These are phyloP conservation scores for Furcasterigmium furcatum DNA, from an alignment of 2,329 filamentous ascomycete genomes.

Conservation along the genomic window DNA sequence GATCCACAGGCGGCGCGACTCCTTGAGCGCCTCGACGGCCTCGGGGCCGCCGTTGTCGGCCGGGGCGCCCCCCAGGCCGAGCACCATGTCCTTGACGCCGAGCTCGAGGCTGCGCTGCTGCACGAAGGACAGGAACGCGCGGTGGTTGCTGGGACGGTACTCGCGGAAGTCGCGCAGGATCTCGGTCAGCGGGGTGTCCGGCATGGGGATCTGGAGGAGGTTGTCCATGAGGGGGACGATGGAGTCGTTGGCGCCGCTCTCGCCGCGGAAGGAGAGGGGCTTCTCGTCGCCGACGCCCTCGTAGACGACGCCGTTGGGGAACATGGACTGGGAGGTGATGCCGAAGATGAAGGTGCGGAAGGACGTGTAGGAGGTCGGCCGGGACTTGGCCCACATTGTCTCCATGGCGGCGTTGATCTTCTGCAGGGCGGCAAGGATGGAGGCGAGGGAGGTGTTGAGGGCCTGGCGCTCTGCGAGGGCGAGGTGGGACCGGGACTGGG, in stretches of 20 bases:
- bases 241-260: conserved; percentile 90
- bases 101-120: conserved; percentile 43
- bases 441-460: conserved; percentile 63
- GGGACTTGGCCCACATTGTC: conserved; percentile 86
- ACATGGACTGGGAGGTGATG: conserved; percentile 91
- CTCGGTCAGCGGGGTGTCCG: conserved; percentile 80
- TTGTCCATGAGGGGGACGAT: conserved; percentile 92
- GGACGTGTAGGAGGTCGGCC: conserved; percentile 77
- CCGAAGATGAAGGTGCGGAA: conserved; percentile 98
- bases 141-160: conserved; percentile 86
- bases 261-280: conserved; percentile 81
- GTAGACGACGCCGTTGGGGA: conserved; percentile 87
- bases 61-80: conserved; percentile 28
- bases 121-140: conserved; percentile 77
- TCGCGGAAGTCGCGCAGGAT: conserved; percentile 86
- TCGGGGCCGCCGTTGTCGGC: conserved; percentile 17
- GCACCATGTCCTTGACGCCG: conserved; percentile 56
- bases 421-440: conserved; percentile 60
- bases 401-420: conserved; percentile 82
- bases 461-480: conserved; percentile 37
- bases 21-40: conserved; percentile 40
- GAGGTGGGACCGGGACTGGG: conserved; percentile 15
- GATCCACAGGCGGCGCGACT: conserved; percentile 59
- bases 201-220: conserved; percentile 82
- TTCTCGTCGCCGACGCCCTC: conserved; percentile 71